Percentiles rank a stretch among this genome's conserved stretches.
Evolutionary conservation across 495 filamentous ascomycete genomes (phyloP).

Genomic region (Aspergillus indologenus): DNA sequence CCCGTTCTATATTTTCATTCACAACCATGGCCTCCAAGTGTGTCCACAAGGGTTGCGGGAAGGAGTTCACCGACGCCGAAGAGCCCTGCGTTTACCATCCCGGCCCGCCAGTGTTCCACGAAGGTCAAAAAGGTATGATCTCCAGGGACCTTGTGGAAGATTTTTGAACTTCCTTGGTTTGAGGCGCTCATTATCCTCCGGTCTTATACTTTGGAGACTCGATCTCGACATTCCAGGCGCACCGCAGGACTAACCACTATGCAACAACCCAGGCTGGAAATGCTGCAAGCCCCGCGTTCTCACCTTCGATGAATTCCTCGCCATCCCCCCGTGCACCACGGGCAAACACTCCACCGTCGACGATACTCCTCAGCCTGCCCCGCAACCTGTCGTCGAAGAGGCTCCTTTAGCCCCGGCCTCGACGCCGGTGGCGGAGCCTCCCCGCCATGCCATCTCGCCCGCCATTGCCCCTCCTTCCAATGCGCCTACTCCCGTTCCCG

Average conservation of each 20-base stretch:
- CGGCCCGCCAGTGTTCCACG: constrained; percentile 92
- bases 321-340: constrained; percentile 88
- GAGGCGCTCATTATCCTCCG: background rate
- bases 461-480: constrained; percentile 52
- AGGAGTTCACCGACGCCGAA: constrained; percentile 75
- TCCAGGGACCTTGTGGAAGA: constrained; percentile 33
- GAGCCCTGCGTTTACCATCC: constrained; percentile 92
- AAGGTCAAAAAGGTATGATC: constrained; percentile 91
- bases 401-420: constrained; percentile 27
- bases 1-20: background rate
- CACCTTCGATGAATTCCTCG: constrained; percentile 97
- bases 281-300: constrained; percentile 98
- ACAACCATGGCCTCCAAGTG: constrained; percentile 79
- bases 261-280: constrained; percentile 75
- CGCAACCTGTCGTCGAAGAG: constrained; percentile 34
- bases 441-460: constrained; percentile 43
- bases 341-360: constrained; percentile 90
- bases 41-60: constrained; percentile 93
- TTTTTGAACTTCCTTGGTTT: background rate
- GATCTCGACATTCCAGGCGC: background rate
- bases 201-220: constrained; percentile 1
- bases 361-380: constrained; percentile 61
- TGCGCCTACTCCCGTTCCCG: constrained; percentile 60
- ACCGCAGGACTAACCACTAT: constrained; percentile 11
- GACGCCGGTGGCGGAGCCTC: constrained; percentile 23